Conservation (phyloP, 345 rosid species). For the Camelina sativa region DNA sequence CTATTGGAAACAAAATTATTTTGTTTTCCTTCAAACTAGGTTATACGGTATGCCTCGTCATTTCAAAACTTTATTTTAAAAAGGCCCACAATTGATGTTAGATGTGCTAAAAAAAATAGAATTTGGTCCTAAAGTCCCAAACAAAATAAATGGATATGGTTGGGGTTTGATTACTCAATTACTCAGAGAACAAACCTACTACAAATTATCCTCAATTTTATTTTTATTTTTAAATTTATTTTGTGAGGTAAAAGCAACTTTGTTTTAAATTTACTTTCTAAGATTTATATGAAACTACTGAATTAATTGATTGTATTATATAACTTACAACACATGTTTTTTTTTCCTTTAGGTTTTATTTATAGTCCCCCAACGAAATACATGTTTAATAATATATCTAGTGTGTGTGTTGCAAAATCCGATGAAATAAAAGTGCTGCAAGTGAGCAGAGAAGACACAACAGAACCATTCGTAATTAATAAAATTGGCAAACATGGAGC, state of each 20-base stretch:
- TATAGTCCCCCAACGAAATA: background rate
- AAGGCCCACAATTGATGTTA: background rate
- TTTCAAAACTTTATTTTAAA: background rate
- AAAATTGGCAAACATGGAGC: constrained; percentile 14
- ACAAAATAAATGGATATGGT: background rate
- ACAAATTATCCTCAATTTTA: too few relatives aligned
- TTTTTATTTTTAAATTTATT: too few relatives aligned
- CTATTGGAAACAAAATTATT: background rate
- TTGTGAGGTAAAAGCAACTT: background rate
- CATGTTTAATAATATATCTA: background rate
- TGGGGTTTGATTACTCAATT: background rate
- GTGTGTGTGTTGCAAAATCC: background rate
- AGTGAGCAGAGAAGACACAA: background rate
- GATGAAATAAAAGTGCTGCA: background rate
- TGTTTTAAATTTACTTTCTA: background rate
- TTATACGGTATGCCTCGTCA: background rate
- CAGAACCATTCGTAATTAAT: background rate
- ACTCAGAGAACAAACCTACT: background rate
- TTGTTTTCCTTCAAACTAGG: background rate
- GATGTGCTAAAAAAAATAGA: background rate
- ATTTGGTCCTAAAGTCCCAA: constrained; percentile 3
- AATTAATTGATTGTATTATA: background rate
- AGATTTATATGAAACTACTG: too few relatives aligned
- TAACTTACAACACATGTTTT: background rate
- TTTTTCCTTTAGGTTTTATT: background rate